These are phyloP conservation scores for Raphidocelis subcapitata DNA, from an alignment of 139 green algal species.

Conservation along the genomic window DNA sequence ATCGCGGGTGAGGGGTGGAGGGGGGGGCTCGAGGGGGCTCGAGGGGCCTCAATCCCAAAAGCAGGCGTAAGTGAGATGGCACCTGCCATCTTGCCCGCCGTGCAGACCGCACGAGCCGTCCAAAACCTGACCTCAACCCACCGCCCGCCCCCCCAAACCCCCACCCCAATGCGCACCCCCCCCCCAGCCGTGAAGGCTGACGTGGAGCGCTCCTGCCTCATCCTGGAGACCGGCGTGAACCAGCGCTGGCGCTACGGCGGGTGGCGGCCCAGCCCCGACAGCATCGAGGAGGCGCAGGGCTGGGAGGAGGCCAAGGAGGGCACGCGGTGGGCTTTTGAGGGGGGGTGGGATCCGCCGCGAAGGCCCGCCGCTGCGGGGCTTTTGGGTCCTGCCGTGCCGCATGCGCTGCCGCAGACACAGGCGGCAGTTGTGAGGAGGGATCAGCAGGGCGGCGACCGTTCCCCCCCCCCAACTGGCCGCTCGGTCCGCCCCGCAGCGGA, in stretches of 20 bases:
- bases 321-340: constrained; percentile 27
- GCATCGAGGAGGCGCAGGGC: constrained; percentile 74
- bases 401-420: neutral
- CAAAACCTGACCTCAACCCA: too few species aligned
- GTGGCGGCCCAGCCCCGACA: constrained; percentile 74
- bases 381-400: neutral
- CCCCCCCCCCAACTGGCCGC: too few species aligned
- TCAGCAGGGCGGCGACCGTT: too few species aligned
- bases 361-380: neutral
- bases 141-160: too few species aligned
- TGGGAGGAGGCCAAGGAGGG: constrained; percentile 92
- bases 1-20: constrained; percentile 75
- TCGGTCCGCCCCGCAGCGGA: constrained; percentile 55
- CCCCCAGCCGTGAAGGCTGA: constrained; percentile 70
- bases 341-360: neutral
- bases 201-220: constrained; percentile 74
- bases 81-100: too few species aligned
- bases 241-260: constrained; percentile 88
- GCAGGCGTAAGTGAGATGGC: too few species aligned
- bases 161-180: too few species aligned
- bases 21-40: too few species aligned
- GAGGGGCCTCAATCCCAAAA: too few species aligned
- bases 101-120: too few species aligned
- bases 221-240: constrained; percentile 95
- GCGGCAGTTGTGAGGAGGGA: too few species aligned